Conservation (phyloP, 305 asterid genomes). For the Solanum chacoense region DNA sequence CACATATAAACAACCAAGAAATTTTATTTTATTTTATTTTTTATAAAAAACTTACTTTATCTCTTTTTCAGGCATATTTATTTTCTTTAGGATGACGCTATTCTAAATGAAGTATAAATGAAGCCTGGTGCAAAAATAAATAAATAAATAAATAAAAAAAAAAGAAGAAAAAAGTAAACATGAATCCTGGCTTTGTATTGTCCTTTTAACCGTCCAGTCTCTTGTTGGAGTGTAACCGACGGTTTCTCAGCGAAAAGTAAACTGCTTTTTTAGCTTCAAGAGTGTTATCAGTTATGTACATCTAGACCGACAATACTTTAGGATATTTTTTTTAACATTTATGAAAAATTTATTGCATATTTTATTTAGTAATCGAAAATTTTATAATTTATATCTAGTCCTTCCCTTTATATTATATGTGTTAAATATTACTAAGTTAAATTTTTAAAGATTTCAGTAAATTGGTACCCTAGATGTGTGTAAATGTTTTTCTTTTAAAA, state of each 20-base stretch:
- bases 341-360: no score
- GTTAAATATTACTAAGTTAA: no score
- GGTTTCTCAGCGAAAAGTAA: not conserved
- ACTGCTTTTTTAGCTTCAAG: not conserved
- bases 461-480: no score
- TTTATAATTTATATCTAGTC: no score
- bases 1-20: not conserved
- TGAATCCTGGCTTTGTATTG: not conserved
- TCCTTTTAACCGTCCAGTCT: not conserved
- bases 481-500: no score
- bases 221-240: not conserved
- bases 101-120: not conserved
- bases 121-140: not conserved
- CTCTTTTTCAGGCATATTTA: not conserved
- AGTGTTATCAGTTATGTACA: not conserved
- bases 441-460: no score
- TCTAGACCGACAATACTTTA: not conserved
- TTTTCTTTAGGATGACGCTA: not conserved
- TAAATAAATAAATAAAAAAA: no score
- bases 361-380: no score
- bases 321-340: no score
- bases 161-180: not conserved
- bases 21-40: not conserved
- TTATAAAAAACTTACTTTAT: not conserved
- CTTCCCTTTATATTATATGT: no score